phyloP scores from a whole-genome alignment of 148 eudicot species.

The Pouteria glomerata region DNA sequence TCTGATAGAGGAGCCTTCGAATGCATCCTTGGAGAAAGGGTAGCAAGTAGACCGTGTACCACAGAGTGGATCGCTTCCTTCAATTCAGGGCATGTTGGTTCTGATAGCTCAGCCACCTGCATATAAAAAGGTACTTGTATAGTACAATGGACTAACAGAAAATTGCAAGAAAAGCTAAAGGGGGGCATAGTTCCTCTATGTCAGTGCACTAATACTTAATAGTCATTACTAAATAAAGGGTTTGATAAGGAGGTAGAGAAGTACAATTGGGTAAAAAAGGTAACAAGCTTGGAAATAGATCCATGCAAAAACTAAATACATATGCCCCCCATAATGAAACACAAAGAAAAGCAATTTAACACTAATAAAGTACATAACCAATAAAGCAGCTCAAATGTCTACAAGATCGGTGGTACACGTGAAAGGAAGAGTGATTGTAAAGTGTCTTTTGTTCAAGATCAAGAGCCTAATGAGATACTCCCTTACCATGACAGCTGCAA shows the following conservation, averaged over 20 bases:
- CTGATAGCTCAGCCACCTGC: conserved; percentile 95
- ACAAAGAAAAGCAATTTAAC: not conserved
- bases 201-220: not conserved
- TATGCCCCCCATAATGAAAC: not conserved
- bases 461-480: too few species aligned
- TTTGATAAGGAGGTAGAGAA: not conserved
- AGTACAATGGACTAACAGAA: not conserved
- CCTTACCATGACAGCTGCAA: too few species aligned
- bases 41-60: conserved; percentile 92
- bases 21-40: conserved; percentile 92
- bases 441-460: too few species aligned
- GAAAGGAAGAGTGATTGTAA: too few species aligned
- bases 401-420: too few species aligned
- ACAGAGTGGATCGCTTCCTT: conserved; percentile 78
- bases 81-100: conserved; percentile 78
- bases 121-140: conserved; percentile 1
- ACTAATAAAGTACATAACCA: too few species aligned
- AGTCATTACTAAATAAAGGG: not conserved
- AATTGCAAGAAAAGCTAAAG: not conserved
- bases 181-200: not conserved
- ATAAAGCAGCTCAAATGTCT: too few species aligned
- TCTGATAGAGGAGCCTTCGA: conserved; percentile 69
- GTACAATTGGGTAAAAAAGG: not conserved
- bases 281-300: not conserved
- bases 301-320: too few species aligned